phyloP scores from a whole-genome alignment of 768 basidiomycete genomes.

The Mycena olivaceomarginata region DNA sequence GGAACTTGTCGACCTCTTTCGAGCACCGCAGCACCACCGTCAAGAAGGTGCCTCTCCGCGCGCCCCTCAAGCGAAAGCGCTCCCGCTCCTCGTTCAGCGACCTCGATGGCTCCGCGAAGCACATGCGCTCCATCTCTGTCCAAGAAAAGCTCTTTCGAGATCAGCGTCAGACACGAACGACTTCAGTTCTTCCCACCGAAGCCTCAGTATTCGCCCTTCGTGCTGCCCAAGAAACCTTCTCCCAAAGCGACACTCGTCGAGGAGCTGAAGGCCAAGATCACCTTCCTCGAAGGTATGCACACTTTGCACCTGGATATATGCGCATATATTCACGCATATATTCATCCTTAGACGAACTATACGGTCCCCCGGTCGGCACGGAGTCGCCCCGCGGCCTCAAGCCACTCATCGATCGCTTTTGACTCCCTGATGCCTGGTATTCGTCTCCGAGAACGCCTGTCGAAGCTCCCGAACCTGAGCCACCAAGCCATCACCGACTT shows the following conservation, averaged over 20 bases:
- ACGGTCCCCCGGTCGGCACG: constrained; percentile 62
- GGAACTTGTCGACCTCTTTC: constrained; percentile 27
- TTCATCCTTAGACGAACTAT: constrained; percentile 59
- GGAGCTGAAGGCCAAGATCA: constrained; percentile 46
- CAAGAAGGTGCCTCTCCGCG: constrained; percentile 31
- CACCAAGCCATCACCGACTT: constrained; percentile 67
- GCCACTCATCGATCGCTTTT: constrained; percentile 59
- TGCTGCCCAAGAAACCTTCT: constrained; percentile 25
- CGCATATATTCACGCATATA: constrained; percentile 20
- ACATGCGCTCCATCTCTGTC: constrained; percentile 64
- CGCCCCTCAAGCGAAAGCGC: constrained; percentile 54
- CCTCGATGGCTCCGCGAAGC: constrained; percentile 63
- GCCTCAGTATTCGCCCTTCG: constrained; percentile 36
- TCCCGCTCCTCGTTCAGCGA: constrained; percentile 60
- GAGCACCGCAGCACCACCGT: constrained; percentile 22
- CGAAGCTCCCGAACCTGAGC: constrained; percentile 50
- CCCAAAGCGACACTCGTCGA: constrained; percentile 31
- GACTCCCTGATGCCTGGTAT: constrained; percentile 68
- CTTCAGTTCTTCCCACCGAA: constrained; percentile 48
- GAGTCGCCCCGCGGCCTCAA: constrained; percentile 63
- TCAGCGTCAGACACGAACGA: constrained; percentile 60
- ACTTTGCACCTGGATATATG: constrained; percentile 23
- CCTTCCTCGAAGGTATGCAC: constrained; percentile 57
- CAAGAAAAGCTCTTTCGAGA: constrained; percentile 68
- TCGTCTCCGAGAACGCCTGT: constrained; percentile 65